Evolutionary conservation across 2,329 filamentous ascomycete species (phyloP).

Genomic region (Fusarium anguioides): DNA sequence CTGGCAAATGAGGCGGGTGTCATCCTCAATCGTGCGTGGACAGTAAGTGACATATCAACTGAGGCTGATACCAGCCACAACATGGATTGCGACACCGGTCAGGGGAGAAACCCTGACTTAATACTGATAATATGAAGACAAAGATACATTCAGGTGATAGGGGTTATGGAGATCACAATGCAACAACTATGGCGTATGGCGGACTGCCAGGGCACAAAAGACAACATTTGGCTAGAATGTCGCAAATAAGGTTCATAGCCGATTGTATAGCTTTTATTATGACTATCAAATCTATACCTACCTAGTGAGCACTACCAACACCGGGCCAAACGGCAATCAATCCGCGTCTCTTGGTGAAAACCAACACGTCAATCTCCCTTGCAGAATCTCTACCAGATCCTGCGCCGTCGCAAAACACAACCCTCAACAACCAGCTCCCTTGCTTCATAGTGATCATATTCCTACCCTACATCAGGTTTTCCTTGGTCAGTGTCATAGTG

Average conservation of each 20-base stretch:
- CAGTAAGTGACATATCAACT: slow-evolving; percentile 22
- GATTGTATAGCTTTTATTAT: background rate
- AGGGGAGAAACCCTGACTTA: background rate
- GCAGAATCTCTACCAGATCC: slow-evolving; percentile 25
- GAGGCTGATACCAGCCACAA: slow-evolving; percentile 22
- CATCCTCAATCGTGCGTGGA: background rate
- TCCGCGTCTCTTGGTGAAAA: slow-evolving; percentile 9
- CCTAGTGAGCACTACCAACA: slow-evolving; percentile 17
- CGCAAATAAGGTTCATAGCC: background rate
- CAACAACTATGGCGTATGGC: slow-evolving; percentile 1
- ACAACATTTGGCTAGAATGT: background rate
- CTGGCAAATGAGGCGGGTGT: slow-evolving; percentile 17
- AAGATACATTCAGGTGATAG: slow-evolving; percentile 4
- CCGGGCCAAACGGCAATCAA: slow-evolving; percentile 13
- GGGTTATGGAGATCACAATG: slow-evolving; percentile 12
- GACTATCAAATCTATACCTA: slow-evolving; percentile 1
- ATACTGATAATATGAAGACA: background rate
- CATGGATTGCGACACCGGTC: slow-evolving; percentile 5
- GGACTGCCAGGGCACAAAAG: background rate
- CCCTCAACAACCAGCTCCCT: slow-evolving; percentile 8
- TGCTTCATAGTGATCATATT: slow-evolving; percentile 10
- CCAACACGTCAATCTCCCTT: slow-evolving; percentile 21
- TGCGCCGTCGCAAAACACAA: background rate
- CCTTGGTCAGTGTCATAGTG: slow-evolving; percentile 1
- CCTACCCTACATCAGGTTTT: slow-evolving; percentile 14